Evolutionary conservation across 345 rosid genomes (phyloP), one percentile per base, ranked within the genome.

Genomic region (Aquilaria sinensis): DNA sequence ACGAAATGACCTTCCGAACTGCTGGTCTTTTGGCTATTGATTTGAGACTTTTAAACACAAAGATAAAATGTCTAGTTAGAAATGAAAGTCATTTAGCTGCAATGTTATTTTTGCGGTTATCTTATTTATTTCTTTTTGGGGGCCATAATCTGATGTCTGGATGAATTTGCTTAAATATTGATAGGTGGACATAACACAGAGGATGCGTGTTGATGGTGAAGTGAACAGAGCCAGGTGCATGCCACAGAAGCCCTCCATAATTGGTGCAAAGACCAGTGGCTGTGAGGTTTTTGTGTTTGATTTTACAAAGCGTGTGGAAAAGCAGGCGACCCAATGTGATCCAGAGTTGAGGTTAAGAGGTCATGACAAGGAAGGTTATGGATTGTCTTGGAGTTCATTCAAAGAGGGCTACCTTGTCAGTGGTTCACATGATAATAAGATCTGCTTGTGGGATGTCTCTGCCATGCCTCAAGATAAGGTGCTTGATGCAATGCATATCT

Each of bases 281-380:
- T 74, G 74, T 47, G 96, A 90, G 66, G 92, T 90, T 57, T 83
- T 82, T 72, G 77, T 94, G 56, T 82, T 94, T 81, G 95, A 90
- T 76, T 79, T 67, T 70, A 60, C 74, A 46, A 90, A 84, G 68
- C 89, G 75, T 62, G 79, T 69, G 6, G 80, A 43, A 16, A 84
- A 76, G 71, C 75, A 69, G 43, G 64, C 64, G 37, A 71, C 74
- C 46, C 83, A 62, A 31, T 88, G 79, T 75, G 88, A 83, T 78
- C 95, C 99, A 68, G 95, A 88, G 69, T 61, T 88, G 76, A 85
- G 81, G 83, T 69, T 94, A 80, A 75, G 72, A 77, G 99, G 99
- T 73, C 99, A 90, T 72, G 88, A 80, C 16, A 82, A 84, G 55
- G 99, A 88, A 82, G 99, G 99, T 10, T 94, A 90, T 71, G 99